A percentile compares a stretch with the other conserved stretches of the same genome.
phyloP scores from a whole-genome alignment of 2,329 filamentous ascomycete species.

The Phialemoniopsis sp. region DNA sequence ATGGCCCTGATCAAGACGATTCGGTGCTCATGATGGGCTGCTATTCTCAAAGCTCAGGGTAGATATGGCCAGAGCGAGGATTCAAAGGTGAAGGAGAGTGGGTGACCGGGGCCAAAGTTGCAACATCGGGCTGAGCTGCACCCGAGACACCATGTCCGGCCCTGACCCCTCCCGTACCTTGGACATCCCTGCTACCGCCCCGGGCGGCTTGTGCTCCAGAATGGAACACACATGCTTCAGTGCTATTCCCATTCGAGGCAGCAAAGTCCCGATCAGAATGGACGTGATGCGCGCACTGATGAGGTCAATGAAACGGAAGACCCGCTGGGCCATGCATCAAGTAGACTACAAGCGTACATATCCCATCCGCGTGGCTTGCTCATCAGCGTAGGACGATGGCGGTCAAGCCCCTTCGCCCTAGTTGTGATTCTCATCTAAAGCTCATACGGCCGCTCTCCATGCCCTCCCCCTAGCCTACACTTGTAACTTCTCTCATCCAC shows the following conservation, averaged over 20 bases:
- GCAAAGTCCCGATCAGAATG: background rate
- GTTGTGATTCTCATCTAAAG: too few species aligned
- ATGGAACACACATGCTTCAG: background rate
- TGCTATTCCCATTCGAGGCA: constrained; percentile 1
- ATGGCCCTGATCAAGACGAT: background rate
- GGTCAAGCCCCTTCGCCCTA: too few species aligned
- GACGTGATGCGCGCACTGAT: constrained; percentile 1
- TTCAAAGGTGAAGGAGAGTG: too few species aligned
- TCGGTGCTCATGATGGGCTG: background rate
- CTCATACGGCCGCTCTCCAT: too few species aligned
- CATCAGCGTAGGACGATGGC: too few species aligned
- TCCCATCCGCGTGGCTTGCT: too few species aligned
- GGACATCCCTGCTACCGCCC: constrained; percentile 1
- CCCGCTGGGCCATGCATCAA: too few species aligned
- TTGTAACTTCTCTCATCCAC: too few species aligned
- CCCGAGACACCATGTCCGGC: constrained; percentile 4
- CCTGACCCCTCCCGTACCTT: constrained; percentile 1
- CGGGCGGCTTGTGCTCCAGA: background rate
- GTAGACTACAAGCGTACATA: too few species aligned
- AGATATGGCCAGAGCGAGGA: too few species aligned
- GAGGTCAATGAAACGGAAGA: background rate
- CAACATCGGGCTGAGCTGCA: background rate
- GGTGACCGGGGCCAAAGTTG: background rate
- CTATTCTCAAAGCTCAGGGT: too few species aligned
- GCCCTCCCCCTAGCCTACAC: too few species aligned